Percentiles rank a stretch among this genome's conserved stretches.
Conservation (phyloP, 805 yeast species). For the Monosporozyma solicola region DNA sequence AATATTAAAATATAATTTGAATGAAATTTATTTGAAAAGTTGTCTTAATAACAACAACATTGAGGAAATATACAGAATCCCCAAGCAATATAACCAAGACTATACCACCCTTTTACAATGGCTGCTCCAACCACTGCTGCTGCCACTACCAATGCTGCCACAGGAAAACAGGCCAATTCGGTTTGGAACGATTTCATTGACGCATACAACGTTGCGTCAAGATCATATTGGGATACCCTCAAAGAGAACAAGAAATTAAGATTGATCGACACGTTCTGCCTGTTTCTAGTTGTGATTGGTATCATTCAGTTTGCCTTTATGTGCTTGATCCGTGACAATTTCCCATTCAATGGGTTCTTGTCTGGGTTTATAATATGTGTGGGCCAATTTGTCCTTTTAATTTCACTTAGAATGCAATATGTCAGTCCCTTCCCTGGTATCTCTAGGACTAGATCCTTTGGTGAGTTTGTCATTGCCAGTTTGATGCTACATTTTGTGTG, state of each 20-base stretch:
- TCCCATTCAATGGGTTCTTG: slow-evolving; percentile 94
- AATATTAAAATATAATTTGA: too few species aligned
- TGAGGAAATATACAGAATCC: neutral
- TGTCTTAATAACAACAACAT: too few species aligned
- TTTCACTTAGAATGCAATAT: slow-evolving; percentile 70
- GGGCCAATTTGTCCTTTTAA: slow-evolving; percentile 89
- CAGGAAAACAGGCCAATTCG: neutral
- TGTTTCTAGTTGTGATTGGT: slow-evolving; percentile 66
- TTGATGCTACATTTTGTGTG: slow-evolving; percentile 81
- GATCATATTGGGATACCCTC: slow-evolving; percentile 23
- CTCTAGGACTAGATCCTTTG: slow-evolving; percentile 60
- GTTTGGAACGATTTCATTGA: slow-evolving; percentile 21
- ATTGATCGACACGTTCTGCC: slow-evolving; percentile 70
- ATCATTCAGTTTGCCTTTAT: slow-evolving; percentile 72
- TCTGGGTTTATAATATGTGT: slow-evolving; percentile 90
- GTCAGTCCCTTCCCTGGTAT: slow-evolving; percentile 37
- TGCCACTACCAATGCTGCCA: slow-evolving; percentile 1
- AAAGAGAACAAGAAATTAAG: slow-evolving; percentile 38
- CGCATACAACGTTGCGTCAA: slow-evolving; percentile 17
- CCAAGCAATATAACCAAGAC: neutral
- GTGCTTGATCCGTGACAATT: slow-evolving; percentile 62
- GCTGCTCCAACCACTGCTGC: neutral
- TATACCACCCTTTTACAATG: neutral
- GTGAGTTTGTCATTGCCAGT: slow-evolving; percentile 82
- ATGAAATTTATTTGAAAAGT: too few species aligned